Evolutionary conservation across 305 asterid genomes (phyloP), one percentile per base, ranked within the genome.

Genomic region (Stenogyne calaminthoides): DNA sequence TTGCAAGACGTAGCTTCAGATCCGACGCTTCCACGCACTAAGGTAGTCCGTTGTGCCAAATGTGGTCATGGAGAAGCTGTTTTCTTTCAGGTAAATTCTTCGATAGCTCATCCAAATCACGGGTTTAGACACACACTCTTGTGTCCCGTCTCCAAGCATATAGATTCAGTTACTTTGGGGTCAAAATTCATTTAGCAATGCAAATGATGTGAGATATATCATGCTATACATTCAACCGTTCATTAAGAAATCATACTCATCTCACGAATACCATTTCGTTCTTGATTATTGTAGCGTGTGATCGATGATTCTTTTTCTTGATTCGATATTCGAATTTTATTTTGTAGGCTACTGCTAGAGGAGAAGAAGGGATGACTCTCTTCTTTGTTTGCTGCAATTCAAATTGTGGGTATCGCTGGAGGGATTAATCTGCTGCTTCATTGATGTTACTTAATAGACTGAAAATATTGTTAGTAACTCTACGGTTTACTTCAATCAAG

Each of bases 31-130:
- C 99, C 99, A 9, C 96, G 98, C 37, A 95, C 99, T 7, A 95
- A 92, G 78, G 80, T 93, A 9, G 96, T 88, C 40, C 96, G 85
- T 9, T 95, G 99, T 70, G 19, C 98, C 61, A 83, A 11, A 66
- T 95, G 99, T 80, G 95, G 92, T 40, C 99, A 95, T 77, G 99
- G 98, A 70, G 99, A 95, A 85, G 99, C 98, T 77, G 98, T 92
- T 69, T 95, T 95, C 86, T 92, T 92, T 78, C 99, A 90, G 97
- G 99, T 94, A 76, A 10, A 19, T 70, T 71, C 63, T 39, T 16
- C 51, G 18, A 47, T 25, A 25, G 29, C 29, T 25, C 36, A 32
- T 32, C 6, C 36, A 32, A 32, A 32, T 32, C 36, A 32, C 36
- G 29, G 29, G 3, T 25, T 25, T 25, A 3, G 2, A 25, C 3